phyloP scores from a whole-genome alignment of 2,329 filamentous ascomycete species.

The Nemania diffusa region DNA sequence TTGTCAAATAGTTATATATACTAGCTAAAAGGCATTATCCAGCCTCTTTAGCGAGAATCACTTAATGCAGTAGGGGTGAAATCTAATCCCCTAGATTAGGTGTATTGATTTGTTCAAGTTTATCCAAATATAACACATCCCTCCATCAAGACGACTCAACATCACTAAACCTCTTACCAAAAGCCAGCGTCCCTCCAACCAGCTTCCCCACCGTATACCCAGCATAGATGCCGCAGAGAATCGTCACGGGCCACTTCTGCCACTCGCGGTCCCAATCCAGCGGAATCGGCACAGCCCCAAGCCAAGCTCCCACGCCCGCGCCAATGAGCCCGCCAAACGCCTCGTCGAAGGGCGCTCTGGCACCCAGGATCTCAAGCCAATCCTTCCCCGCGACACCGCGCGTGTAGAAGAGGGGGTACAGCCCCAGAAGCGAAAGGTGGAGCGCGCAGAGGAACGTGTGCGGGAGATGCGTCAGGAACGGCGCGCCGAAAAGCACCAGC shows the following conservation, averaged over 20 bases:
- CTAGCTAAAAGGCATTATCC: too few relatives aligned
- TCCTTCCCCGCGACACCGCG: conserved; percentile 78
- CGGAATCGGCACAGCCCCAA: conserved; percentile 94
- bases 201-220: conserved; percentile 79
- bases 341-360: conserved; percentile 80
- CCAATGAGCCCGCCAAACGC: conserved; percentile 86
- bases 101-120: background rate
- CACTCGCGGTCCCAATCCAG: conserved; percentile 99
- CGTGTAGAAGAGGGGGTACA: conserved; percentile 85
- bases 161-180: conserved; percentile 56
- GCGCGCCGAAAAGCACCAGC: conserved; percentile 90
- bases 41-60: too few relatives aligned
- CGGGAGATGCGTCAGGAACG: conserved; percentile 80
- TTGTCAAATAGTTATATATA: too few relatives aligned
- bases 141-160: conserved; percentile 24
- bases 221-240: conserved; percentile 82
- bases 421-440: conserved; percentile 81
- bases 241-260: conserved; percentile 97
- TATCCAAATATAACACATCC: background rate
- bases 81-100: too few relatives aligned
- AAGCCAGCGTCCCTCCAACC: conserved; percentile 63
- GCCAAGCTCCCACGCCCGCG: conserved; percentile 83
- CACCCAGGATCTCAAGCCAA: conserved; percentile 77
- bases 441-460: conserved; percentile 84
- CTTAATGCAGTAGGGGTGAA: too few relatives aligned